These are phyloP conservation scores for Zygosaccharomyces lentus DNA, from an alignment of 805 yeast genomes.

Conservation along the genomic window DNA sequence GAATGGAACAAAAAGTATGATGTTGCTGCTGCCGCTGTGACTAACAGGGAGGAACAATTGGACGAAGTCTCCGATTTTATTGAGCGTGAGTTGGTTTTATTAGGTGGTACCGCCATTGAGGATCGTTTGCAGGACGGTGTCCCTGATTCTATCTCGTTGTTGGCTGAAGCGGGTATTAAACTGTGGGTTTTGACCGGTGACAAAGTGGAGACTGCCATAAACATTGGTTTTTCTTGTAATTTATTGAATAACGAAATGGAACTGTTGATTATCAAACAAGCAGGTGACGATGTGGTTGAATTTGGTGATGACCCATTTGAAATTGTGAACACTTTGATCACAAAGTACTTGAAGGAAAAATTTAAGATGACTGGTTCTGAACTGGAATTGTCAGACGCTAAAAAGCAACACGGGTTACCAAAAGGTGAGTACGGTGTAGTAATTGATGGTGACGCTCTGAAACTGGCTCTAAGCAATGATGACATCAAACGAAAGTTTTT, in stretches of 20 bases:
- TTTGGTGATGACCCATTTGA: conserved; percentile 38
- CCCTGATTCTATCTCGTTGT: conserved; percentile 68
- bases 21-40: conserved; percentile 59
- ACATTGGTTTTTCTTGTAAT: conserved; percentile 83
- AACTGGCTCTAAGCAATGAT: conserved; percentile 44
- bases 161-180: conserved; percentile 75
- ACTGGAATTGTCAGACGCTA: conserved; percentile 53
- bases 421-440: conserved; percentile 62
- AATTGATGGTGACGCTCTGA: conserved; percentile 77
- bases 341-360: conserved; percentile 49
- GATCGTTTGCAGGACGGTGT: conserved; percentile 84
- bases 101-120: conserved; percentile 86
- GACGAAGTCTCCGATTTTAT: conserved; percentile 71
- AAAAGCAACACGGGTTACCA: conserved; percentile 61
- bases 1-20: conserved; percentile 62
- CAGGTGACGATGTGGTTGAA: conserved; percentile 50
- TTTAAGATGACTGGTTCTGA: conserved; percentile 56
- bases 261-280: conserved; percentile 49
- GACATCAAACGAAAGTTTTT: conserved; percentile 55
- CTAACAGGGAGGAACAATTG: conserved; percentile 64
- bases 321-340: conserved; percentile 46
- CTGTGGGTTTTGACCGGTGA: conserved; percentile 87
- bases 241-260: conserved; percentile 73
- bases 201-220: conserved; percentile 84
- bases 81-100: conserved; percentile 57